phyloP scores from a whole-genome alignment of 78 protist species.

The Pelomyxa schiedti region DNA sequence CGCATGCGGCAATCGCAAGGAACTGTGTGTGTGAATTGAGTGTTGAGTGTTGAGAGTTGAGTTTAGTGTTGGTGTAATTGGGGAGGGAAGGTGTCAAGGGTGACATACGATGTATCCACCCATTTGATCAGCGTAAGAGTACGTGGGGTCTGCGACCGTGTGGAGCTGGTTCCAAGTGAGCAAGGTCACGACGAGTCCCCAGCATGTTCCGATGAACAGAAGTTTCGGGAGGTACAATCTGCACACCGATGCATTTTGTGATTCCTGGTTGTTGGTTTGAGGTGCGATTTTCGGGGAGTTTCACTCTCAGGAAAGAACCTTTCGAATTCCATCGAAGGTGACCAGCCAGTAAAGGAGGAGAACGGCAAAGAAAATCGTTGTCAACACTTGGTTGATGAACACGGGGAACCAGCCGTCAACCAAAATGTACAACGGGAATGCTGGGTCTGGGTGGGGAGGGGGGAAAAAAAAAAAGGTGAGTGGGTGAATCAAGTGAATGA shows the following conservation, averaged over 20 bases:
- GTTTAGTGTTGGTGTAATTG: too few species aligned
- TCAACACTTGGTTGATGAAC: neutral
- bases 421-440: neutral
- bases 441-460: neutral
- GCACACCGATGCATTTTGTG: neutral
- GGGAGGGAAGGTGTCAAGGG: too few species aligned
- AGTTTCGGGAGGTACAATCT: neutral
- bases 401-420: neutral
- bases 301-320: too few species aligned
- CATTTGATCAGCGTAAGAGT: too few species aligned
- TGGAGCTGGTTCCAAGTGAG: too few species aligned
- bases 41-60: too few species aligned
- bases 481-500: neutral
- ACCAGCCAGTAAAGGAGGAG: neutral
- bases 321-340: neutral
- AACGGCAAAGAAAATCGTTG: neutral
- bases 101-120: too few species aligned
- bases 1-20: too few species aligned
- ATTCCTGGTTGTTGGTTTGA: too few species aligned
- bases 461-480: neutral
- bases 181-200: neutral
- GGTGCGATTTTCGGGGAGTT: too few species aligned
- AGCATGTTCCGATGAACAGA: neutral
- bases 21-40: too few species aligned
- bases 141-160: too few species aligned